phyloP scores from a whole-genome alignment of 495 filamentous ascomycete genomes.

The Talaromyces wortmannii region DNA sequence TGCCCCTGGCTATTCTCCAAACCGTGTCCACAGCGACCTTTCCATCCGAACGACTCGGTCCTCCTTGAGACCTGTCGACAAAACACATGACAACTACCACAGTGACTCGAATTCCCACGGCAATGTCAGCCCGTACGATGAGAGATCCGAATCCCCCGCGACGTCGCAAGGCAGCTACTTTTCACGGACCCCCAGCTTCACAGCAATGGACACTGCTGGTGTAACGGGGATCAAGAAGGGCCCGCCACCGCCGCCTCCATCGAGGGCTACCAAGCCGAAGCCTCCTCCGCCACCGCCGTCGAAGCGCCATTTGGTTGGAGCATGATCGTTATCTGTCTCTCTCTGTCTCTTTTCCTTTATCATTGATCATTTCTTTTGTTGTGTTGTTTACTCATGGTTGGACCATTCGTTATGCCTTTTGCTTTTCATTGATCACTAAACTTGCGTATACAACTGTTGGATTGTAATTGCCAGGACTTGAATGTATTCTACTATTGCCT shows the following conservation, averaged over 20 bases:
- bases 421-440: too few relatives aligned
- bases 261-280: constrained; percentile 64
- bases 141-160: constrained; percentile 54
- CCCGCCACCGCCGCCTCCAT: constrained; percentile 78
- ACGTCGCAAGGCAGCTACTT: constrained; percentile 55
- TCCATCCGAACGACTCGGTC: constrained; percentile 33
- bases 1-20: constrained; percentile 34
- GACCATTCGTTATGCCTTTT: too few relatives aligned
- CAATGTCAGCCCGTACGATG: constrained; percentile 49
- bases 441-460: too few relatives aligned
- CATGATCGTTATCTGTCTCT: constrained; percentile 1
- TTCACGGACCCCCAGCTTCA: constrained; percentile 48
- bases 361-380: constrained; percentile 1
- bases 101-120: constrained; percentile 48
- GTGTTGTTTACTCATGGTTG: not conserved
- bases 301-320: constrained; percentile 36
- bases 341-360: not conserved
- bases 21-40: constrained; percentile 52
- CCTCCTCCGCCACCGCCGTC: constrained; percentile 56
- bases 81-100: constrained; percentile 49
- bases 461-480: too few relatives aligned
- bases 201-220: constrained; percentile 29
- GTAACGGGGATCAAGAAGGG: constrained; percentile 49
- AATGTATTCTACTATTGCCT: too few relatives aligned
- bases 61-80: constrained; percentile 32